Base-by-base conservation (phyloP, 257 asterid genomes). In the Handroanthus guayacan region DNA sequence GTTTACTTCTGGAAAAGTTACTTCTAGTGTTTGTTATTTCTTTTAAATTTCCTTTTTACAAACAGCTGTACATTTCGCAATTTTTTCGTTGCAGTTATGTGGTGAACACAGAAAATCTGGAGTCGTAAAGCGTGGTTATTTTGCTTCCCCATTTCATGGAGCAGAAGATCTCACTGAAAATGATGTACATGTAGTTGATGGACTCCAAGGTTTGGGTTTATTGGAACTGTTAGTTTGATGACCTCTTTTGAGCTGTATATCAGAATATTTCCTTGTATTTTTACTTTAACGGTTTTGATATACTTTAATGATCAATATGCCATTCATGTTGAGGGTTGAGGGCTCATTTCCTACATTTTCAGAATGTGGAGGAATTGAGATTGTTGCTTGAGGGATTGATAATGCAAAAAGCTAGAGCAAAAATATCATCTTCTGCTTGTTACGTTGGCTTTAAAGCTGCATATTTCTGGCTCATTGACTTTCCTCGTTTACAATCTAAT, bases 81-180 rank as follows among this genome's bases (percentile, higher is more conserved):
- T 5, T 62, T 14, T 18, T 69, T 62, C 74, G 64, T 66, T 77
- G 81, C 83, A 95, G 98, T 76, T 88, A 34, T 95, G 99, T 63
- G 93, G 93, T 64, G 99, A 95, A 75, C 96, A 91, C 82, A 91
- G 90, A 81, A 88, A 82, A 76, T 95, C 99, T 71, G 99, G 97
- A 66, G 91, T 95, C 71, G 86, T 93, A n/a, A 85, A 79, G 84
- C 89, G 75, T 50, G 98, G 99, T 9, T 90, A 75, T 83, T 79
- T 87, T 71, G 93, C 99, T 61, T 82, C 94, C 72, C 84, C 97
- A 38, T 56, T 72, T 55, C 72, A 78, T 71, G 83, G 86, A 71
- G 88, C 80, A 75, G 87, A 79, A 43, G 83, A 55, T 68, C 71
- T 62, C 41, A 61, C 63, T 68, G 76, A 71, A 78, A 81, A 78